Conservation (phyloP, 805 yeast species). For the Candida ponderosae region DNA sequence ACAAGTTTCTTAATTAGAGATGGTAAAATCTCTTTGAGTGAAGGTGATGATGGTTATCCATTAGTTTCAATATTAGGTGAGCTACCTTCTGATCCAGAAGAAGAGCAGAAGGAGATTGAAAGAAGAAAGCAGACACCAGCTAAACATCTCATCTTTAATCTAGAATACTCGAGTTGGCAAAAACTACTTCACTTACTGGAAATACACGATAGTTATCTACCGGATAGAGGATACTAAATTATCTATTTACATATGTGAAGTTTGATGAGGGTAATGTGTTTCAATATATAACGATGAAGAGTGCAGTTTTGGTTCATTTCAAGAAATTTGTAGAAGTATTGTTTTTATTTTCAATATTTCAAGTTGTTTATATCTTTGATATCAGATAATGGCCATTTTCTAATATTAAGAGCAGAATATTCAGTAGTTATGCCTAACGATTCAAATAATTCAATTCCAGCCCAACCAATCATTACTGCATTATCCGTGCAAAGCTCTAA, state of each 20-base stretch:
- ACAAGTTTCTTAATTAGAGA: slow-evolving; percentile 75
- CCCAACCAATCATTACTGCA: slow-evolving; percentile 96
- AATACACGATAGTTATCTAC: slow-evolving; percentile 49
- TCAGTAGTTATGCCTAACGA: slow-evolving; percentile 31
- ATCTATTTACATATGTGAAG: slow-evolving; percentile 1
- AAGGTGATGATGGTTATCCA: slow-evolving; percentile 41
- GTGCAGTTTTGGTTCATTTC: neutral
- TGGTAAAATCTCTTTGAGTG: slow-evolving; percentile 51
- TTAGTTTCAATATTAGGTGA: slow-evolving; percentile 26
- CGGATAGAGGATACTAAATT: slow-evolving; percentile 25
- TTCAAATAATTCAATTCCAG: slow-evolving; percentile 85
- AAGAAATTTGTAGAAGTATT: slow-evolving; percentile 3
- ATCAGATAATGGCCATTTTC: slow-evolving; percentile 77
- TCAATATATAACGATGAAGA: too few relatives aligned
- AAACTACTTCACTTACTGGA: slow-evolving; percentile 42
- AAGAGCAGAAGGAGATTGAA: slow-evolving; percentile 16
- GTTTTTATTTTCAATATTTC: slow-evolving; percentile 2
- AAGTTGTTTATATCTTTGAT: slow-evolving; percentile 15
- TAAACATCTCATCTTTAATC: slow-evolving; percentile 64
- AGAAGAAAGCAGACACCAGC: slow-evolving; percentile 21
- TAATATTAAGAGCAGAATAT: slow-evolving; percentile 50
- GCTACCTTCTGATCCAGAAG: slow-evolving; percentile 17
- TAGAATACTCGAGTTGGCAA: slow-evolving; percentile 64
- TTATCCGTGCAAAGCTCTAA: slow-evolving; percentile 81
- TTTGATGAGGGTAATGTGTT: neutral